Evolutionary conservation across 192 early-diverging fungal genomes (phyloP).

Genomic region (Lunasporangiospora selenospora): DNA sequence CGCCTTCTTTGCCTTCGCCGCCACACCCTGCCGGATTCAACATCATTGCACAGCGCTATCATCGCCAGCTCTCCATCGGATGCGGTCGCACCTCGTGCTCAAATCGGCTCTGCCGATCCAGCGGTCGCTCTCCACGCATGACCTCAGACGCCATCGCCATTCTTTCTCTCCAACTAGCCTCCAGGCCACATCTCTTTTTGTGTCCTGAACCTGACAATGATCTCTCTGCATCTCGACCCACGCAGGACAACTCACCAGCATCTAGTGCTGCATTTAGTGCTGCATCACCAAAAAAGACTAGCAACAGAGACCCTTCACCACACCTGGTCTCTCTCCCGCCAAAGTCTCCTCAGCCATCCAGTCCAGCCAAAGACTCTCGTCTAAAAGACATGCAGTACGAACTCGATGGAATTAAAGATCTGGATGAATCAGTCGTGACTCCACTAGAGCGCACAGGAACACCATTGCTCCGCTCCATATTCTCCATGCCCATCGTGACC

Average conservation of each 20-base stretch:
- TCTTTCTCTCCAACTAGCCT: conserved; percentile 33
- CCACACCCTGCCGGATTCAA: too few relatives aligned
- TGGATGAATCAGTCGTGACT: not conserved
- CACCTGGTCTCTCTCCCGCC: conserved; percentile 16
- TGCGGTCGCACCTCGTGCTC: conserved; percentile 17
- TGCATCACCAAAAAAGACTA: too few relatives aligned
- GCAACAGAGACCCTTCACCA: conserved; percentile 9
- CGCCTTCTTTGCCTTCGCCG: too few relatives aligned
- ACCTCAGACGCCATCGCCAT: conserved; percentile 42
- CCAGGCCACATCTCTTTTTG: conserved; percentile 37
- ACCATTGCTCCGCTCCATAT: conserved; percentile 26
- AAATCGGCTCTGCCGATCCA: conserved; percentile 31
- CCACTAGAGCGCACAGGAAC: conserved; percentile 8
- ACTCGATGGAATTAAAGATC: conserved; percentile 4
- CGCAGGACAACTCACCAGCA: too few relatives aligned
- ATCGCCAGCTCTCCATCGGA: conserved; percentile 39
- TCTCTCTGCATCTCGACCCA: too few relatives aligned
- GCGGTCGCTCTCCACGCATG: conserved; percentile 29
- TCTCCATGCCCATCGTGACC: conserved; percentile 3
- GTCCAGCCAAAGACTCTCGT: not conserved
- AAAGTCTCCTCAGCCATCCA: conserved; percentile 17
- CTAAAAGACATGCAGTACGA: conserved; percentile 16
- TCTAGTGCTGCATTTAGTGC: too few relatives aligned
- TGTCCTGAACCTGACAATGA: too few relatives aligned
- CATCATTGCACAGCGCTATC: conserved; percentile 34